Conservation (phyloP, 164 flowering plant species). For the Berberis vulgaris region DNA sequence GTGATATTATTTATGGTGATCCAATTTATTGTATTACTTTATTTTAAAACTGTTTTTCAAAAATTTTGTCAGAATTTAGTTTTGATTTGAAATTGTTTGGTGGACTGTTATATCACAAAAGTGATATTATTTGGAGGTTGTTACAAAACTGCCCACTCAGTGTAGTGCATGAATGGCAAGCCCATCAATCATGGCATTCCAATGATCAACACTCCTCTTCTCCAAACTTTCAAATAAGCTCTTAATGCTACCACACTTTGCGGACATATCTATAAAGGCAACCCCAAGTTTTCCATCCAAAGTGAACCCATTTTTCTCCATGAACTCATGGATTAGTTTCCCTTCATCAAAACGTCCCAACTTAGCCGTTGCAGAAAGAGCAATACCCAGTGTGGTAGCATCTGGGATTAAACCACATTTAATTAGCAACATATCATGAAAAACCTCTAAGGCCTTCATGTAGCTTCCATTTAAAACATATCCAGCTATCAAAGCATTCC, state of each 20-base stretch:
- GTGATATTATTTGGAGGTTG: too few species aligned
- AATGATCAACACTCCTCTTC: constrained; percentile 39
- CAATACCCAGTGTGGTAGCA: constrained; percentile 31
- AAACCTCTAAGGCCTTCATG: constrained; percentile 43
- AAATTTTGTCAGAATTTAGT: too few species aligned
- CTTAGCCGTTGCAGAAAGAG: constrained; percentile 51
- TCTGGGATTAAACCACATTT: constrained; percentile 31
- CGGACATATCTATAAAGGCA: constrained; percentile 66
- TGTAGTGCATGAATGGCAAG: constrained; percentile 42
- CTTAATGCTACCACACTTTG: constrained; percentile 63
- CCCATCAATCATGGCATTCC: constrained; percentile 80
- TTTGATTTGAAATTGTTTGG: too few species aligned
- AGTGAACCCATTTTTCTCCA: constrained; percentile 24
- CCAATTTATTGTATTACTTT: too few species aligned
- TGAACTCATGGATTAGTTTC: constrained; percentile 30
- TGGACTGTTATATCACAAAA: too few species aligned
- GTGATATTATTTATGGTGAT: too few species aligned
- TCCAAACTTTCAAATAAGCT: constrained; percentile 32
- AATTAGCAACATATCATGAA: constrained; percentile 24
- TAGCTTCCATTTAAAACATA: constrained; percentile 42
- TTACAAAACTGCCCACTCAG: too few species aligned
- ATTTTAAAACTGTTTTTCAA: too few species aligned
- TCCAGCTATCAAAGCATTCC: constrained; percentile 65
- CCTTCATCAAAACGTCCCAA: constrained; percentile 44
- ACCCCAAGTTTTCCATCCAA: constrained; percentile 43